Percentiles rank a stretch among this genome's conserved stretches.
These are phyloP conservation scores for Pyrus bretschneideri DNA, from an alignment of 306 rosid genomes.

Conservation along the genomic window DNA sequence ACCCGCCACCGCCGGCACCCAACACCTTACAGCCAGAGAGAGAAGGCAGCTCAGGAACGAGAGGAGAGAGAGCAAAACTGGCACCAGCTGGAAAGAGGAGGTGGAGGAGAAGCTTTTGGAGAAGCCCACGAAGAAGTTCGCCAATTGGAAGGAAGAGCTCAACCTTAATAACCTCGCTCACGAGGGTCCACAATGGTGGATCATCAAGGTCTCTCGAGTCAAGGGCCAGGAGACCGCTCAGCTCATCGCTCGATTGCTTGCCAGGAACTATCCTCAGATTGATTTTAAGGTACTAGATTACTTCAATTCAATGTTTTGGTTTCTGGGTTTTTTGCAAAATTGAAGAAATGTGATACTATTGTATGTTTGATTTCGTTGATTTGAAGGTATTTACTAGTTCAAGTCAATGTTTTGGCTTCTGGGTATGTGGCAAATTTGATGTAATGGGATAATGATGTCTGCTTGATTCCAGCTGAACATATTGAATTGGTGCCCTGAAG, in stretches of 20 bases:
- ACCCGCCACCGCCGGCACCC: constrained; percentile 12
- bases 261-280: constrained; percentile 45
- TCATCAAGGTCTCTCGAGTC: constrained; percentile 49
- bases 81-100: constrained; percentile 60
- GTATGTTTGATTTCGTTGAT: constrained; percentile 1
- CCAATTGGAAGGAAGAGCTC: constrained; percentile 65
- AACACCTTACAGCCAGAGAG: constrained; percentile 52
- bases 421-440: background rate
- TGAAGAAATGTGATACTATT: background rate
- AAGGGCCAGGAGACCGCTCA: constrained; percentile 50
- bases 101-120: constrained; percentile 64
- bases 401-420: background rate
- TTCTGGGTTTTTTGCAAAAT: background rate
- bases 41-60: constrained; percentile 63
- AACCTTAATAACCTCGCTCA: constrained; percentile 63
- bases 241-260: constrained; percentile 57
- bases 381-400: constrained; percentile 36
- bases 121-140: constrained; percentile 63
- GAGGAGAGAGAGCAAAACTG: constrained; percentile 52
- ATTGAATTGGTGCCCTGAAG: background rate
- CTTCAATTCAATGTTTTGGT: background rate
- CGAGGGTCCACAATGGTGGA: constrained; percentile 86
- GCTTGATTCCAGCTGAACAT: background rate
- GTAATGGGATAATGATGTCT: background rate
- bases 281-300: constrained; percentile 45